Evolutionary conservation across 495 filamentous ascomycete species (phyloP), one percentile per base, ranked within the genome.

Genomic region (Diplogelasinospora grovesii): DNA sequence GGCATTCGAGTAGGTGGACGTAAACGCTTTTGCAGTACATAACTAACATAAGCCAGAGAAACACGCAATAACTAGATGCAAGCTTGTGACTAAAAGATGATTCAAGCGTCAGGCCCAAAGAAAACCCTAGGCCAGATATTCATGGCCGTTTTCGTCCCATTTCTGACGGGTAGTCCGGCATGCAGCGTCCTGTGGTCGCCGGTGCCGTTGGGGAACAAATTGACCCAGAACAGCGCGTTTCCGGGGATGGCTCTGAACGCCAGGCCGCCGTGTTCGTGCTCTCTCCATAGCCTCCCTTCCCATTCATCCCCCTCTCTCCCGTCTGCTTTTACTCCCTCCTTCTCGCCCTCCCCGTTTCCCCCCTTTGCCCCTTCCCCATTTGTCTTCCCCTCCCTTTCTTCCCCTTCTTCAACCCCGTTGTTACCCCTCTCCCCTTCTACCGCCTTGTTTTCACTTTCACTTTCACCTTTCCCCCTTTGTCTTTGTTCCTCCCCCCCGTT

Each of bases 181-280:
- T 75, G 71, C 31, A 67, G 27, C 9, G 61, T 68, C 43, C 63
- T 60, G 31, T 43, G 38, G 47, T 71, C 61, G 1, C 69, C 71
- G 11, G 54, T 59, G 28, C 65, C 64, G 31, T 70, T 63, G 9
- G 36, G 36, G 28, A 61, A 46, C 33, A 73, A 36, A 49, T 75
- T 75, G 36, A 64, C 47, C 70, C 69, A 75, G 49, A 71, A 71
- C 22, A 73, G 42, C 18, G 68, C 71, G 52, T 72, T 73, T 18
- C 70, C 60, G 6, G 60, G 41, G 5, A 70, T 52, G 1, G 71
- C 68, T 38, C 46, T 55, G 31, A 75, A 71, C 13, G 66, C 67
- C 28, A 70, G 35, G 4, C 70, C 71, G 1, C 66, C 69, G 3
- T 70, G 62, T 28, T 62, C 59, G 32, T 66, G 63, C 22, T 46